These are phyloP conservation scores for Lactarius psammicola DNA, from an alignment of 768 basidiomycete species.

Conservation along the genomic window DNA sequence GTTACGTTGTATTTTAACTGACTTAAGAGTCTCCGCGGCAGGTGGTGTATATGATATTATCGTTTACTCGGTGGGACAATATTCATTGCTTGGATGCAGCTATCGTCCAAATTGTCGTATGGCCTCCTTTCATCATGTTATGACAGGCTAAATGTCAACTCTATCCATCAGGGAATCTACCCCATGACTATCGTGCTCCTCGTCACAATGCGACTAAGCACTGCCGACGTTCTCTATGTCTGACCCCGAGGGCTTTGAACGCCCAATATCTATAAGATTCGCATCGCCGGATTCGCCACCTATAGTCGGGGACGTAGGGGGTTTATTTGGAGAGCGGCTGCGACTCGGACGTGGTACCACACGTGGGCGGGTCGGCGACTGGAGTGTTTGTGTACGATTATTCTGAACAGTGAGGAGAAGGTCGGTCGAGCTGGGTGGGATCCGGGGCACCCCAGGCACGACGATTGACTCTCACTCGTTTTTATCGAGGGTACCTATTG, in stretches of 20 bases:
- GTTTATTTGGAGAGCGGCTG: too few species aligned
- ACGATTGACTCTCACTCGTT: too few species aligned
- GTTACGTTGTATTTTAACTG: neutral
- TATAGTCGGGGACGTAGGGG: neutral
- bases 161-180: conserved; percentile 11
- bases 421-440: too few species aligned
- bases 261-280: neutral
- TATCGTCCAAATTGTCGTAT: conserved; percentile 13
- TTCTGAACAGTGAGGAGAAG: too few species aligned
- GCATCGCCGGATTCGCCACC: neutral
- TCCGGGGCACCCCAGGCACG: too few species aligned
- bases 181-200: conserved; percentile 15
- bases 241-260: neutral
- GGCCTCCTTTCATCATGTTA: neutral
- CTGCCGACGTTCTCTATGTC: too few species aligned
- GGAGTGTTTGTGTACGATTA: too few species aligned
- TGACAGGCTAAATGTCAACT: neutral
- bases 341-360: neutral
- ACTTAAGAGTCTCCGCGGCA: neutral
- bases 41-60: neutral
- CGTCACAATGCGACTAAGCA: conserved; percentile 12
- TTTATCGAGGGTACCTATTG: too few species aligned
- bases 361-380: neutral
- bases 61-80: neutral
- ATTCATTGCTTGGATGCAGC: neutral